Evolutionary conservation across 345 rosid genomes (phyloP).

Genomic region (Microthlaspi erraticum): DNA sequence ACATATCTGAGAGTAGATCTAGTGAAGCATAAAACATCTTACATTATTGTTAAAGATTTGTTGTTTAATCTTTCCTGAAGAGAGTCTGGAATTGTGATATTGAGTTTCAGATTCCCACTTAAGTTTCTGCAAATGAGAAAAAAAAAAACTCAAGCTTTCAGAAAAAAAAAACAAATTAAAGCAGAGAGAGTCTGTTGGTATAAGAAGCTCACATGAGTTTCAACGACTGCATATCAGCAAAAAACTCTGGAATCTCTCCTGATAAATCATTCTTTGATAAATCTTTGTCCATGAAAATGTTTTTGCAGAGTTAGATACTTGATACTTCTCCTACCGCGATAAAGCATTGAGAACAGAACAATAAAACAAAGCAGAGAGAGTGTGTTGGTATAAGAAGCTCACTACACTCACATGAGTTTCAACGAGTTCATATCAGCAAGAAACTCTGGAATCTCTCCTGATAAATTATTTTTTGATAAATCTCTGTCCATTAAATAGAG

Average conservation of each 20-base stretch:
- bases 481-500: constrained; percentile 51
- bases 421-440: constrained; percentile 48
- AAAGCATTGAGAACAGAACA: too few relatives aligned
- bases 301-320: too few relatives aligned
- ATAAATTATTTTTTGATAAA: constrained; percentile 56
- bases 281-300: constrained; percentile 48
- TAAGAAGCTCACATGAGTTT: constrained; percentile 54
- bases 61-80: neutral
- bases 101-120: constrained; percentile 23
- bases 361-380: too few relatives aligned
- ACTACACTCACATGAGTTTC: constrained; percentile 57
- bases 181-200: neutral
- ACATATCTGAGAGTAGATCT: neutral
- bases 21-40: constrained; percentile 25
- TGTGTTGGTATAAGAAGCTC: neutral
- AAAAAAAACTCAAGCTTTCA: neutral
- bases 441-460: constrained; percentile 53
- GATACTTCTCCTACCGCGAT: too few relatives aligned
- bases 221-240: constrained; percentile 50
- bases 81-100: constrained; percentile 22
- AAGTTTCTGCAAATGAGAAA: constrained; percentile 30
- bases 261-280: constrained; percentile 54
- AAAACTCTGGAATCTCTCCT: constrained; percentile 55
- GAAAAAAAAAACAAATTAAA: neutral
- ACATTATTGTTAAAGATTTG: constrained; percentile 31